Evolutionary conservation across 352 stramenopile species (phyloP).

Genomic region (Globisporangium spinosum): DNA sequence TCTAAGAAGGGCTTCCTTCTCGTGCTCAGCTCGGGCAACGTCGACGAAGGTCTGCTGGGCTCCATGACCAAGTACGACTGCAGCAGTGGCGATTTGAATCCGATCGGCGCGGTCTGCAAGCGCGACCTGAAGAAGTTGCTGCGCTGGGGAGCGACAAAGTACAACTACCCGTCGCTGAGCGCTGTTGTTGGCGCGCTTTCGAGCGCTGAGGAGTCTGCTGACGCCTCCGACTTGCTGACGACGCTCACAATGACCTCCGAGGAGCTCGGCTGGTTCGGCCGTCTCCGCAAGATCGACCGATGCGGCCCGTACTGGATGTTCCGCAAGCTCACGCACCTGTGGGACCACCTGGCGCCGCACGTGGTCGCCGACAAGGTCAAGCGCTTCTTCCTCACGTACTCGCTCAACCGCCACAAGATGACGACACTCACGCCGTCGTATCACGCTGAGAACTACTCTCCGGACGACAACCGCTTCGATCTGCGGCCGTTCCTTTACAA

Average conservation of each 20-base stretch:
- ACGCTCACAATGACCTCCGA: slow-evolving; percentile 99
- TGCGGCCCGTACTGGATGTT: slow-evolving; percentile 96
- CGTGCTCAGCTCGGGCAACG: slow-evolving; percentile 97
- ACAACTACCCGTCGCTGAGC: slow-evolving; percentile 89
- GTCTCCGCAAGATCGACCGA: slow-evolving; percentile 93
- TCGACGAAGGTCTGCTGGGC: slow-evolving; percentile 96
- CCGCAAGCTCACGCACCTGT: slow-evolving; percentile 82
- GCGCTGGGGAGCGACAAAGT: slow-evolving; percentile 87
- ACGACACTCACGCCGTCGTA: slow-evolving; percentile 97
- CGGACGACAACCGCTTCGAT: slow-evolving; percentile 99
- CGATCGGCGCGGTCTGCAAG: slow-evolving; percentile 96
- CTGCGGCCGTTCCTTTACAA: slow-evolving; percentile 97
- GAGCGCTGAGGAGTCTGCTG: slow-evolving; percentile 90
- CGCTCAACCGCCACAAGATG: slow-evolving; percentile 98
- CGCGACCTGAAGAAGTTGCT: slow-evolving; percentile 96
- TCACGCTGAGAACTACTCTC: slow-evolving; percentile 97
- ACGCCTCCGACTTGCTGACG: slow-evolving; percentile 84
- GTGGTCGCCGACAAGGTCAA: slow-evolving; percentile 90
- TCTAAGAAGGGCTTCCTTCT: slow-evolving; percentile 94
- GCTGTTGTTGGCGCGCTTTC: slow-evolving; percentile 93
- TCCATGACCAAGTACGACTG: slow-evolving; percentile 99
- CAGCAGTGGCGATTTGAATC: slow-evolving; percentile 97
- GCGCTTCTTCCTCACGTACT: slow-evolving; percentile 98
- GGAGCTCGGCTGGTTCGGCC: slow-evolving; percentile 95
- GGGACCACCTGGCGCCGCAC: slow-evolving; percentile 82